Base-by-base conservation (phyloP, 2,329 filamentous ascomycete species). In the Ophiocordyceps australis region DNA sequence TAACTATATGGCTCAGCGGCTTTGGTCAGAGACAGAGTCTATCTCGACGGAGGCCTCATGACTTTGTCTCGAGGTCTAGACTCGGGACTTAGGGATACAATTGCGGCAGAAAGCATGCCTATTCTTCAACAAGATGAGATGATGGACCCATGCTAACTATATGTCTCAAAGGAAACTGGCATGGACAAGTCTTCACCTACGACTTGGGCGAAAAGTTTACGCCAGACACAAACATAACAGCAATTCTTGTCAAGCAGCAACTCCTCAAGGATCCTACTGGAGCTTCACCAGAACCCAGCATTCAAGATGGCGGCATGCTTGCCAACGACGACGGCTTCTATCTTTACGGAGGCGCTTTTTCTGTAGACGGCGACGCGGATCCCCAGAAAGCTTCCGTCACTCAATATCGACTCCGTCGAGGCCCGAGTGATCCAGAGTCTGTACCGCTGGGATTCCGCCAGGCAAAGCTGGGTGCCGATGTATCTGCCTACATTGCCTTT, bases 401-500 rank as follows among this genome's bases (percentile, higher is more conserved):
- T 33, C 46, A 58, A 27, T 67, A 71, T 31, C 66, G 62, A 3
- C 34, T 47, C 0, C 35, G 54, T 9, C 55, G 56, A 27, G n/a
- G n/a, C n/a, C n/a, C n/a, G n/a, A n/a, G n/a, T n/a, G n/a, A n/a
- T n/a, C n/a, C n/a, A n/a, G n/a, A n/a, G n/a, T n/a, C n/a, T n/a
- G n/a, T n/a, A n/a, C 38, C 46, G 1, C 33, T 38, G 9, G 55
- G 59, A 0, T 69, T 66, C 32, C 19, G 49, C 4, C 35, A 47
- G 7, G 40, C 39, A 1, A 36, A 41, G 1, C 50, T 75, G 2
- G 43, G 57, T 3, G 33, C 47, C 4, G 45, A 38, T 6, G 41
- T 75, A 5, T 77, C 64, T 13, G 56, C 65, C 25, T 78, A 75
- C 36, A 37, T 80, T 14, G 65, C 72, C 1, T 69, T 64, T 34